Percentiles rank a stretch among this genome's conserved stretches.
These are phyloP conservation scores for Phoma sp. DNA, from an alignment of 2,329 filamentous ascomycete species.

Conservation along the genomic window DNA sequence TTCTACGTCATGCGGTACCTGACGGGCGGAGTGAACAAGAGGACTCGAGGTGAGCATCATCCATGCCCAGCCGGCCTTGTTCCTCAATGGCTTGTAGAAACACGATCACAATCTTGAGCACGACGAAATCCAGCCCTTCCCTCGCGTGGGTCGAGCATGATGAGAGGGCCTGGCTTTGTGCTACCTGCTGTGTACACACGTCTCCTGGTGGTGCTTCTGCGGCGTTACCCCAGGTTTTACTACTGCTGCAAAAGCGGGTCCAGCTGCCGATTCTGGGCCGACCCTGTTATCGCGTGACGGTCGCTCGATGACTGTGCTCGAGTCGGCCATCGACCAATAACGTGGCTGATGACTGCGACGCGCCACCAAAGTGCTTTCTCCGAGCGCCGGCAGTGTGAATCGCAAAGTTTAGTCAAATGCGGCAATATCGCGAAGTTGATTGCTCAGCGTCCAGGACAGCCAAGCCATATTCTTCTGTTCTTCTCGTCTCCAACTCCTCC, in stretches of 20 bases:
- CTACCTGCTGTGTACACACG: neutral
- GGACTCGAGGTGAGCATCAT: neutral
- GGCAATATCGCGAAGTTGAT: constrained; percentile 17
- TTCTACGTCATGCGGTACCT: constrained; percentile 9
- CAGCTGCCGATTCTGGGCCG: constrained; percentile 6
- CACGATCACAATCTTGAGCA: neutral
- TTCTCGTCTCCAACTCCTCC: neutral
- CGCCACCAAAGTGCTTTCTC: constrained; percentile 18
- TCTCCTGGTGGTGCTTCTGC: constrained; percentile 9
- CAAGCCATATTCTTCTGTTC: constrained; percentile 1
- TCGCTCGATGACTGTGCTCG: constrained; percentile 12
- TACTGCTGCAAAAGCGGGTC: constrained; percentile 15
- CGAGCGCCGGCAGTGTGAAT: constrained; percentile 14
- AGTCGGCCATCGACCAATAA: constrained; percentile 10
- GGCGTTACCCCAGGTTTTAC: constrained; percentile 19
- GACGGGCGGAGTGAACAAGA: neutral
- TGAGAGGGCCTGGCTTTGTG: neutral
- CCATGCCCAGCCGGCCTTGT: neutral
- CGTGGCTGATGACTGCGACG: constrained; percentile 8
- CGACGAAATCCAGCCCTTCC: neutral
- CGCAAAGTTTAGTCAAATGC: constrained; percentile 15
- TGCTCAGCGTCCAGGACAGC: constrained; percentile 15
- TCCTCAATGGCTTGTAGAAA: neutral
- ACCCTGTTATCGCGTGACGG: constrained; percentile 7
- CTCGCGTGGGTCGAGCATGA: constrained; percentile 1